Conservation (phyloP, 495 filamentous ascomycete genomes). For the Aspergillus cristatus region DNA sequence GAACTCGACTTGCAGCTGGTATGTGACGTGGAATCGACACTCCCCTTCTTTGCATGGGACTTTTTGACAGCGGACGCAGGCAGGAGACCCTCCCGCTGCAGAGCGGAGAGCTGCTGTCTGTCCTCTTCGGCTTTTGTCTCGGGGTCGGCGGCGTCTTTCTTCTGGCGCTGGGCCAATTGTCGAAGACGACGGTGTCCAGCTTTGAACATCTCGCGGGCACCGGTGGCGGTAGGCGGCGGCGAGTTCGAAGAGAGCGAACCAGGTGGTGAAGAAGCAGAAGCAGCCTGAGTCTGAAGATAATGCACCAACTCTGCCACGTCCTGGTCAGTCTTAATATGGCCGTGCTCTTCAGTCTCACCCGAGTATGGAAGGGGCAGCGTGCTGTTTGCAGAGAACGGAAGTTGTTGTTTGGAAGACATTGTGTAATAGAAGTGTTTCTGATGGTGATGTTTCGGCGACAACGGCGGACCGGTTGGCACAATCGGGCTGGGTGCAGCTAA, state of each 20-base stretch:
- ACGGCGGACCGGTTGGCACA: constrained; percentile 27
- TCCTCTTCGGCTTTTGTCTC: constrained; percentile 22
- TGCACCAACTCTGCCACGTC: constrained; percentile 28
- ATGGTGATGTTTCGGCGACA: constrained; percentile 15
- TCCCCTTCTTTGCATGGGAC: constrained; percentile 6
- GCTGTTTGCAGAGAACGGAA: constrained; percentile 1
- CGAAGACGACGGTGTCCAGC: constrained; percentile 34
- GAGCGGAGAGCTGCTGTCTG: constrained; percentile 23
- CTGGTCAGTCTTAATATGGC: constrained; percentile 2
- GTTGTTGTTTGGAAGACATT: constrained; percentile 10
- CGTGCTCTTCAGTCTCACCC: too few species aligned
- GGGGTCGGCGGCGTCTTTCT: constrained; percentile 17
- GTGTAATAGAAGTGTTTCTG: constrained; percentile 7
- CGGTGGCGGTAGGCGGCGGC: constrained; percentile 7
- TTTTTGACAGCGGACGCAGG: constrained; percentile 8
- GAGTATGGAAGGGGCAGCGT: constrained; percentile 14
- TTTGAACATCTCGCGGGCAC: constrained; percentile 23
- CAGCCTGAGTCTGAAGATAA: constrained; percentile 26
- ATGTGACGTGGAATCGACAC: constrained; percentile 6
- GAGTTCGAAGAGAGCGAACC: too few species aligned
- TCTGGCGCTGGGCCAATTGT: constrained; percentile 30
- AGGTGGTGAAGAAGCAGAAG: too few species aligned
- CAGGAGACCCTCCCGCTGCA: constrained; percentile 31
- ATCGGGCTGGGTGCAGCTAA: constrained; percentile 34
- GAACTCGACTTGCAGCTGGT: constrained; percentile 17